Evolutionary conservation across 352 stramenopile genomes (phyloP).

Genomic region (Pythium dissotocum): DNA sequence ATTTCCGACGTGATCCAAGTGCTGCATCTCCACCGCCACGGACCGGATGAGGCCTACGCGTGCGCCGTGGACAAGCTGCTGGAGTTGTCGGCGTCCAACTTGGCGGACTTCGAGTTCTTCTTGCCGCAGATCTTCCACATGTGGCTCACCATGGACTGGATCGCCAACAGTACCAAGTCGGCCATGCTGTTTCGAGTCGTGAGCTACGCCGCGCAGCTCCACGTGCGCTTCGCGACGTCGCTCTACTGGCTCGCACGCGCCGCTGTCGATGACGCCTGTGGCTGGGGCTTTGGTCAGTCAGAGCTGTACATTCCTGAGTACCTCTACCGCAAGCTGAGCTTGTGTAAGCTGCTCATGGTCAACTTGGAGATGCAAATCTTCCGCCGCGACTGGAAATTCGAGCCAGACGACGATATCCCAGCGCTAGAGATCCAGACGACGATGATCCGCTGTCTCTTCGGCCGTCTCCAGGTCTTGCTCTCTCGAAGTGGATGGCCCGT

Average conservation of each 20-base stretch:
- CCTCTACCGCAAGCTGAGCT: slow-evolving; percentile 75
- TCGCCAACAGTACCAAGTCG: slow-evolving; percentile 72
- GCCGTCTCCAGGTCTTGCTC: slow-evolving; percentile 55
- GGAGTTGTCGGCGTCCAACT: slow-evolving; percentile 54
- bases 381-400: slow-evolving; percentile 57
- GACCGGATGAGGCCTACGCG: slow-evolving; percentile 72
- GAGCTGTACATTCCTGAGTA: slow-evolving; percentile 76
- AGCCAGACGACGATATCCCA: slow-evolving; percentile 62
- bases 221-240: slow-evolving; percentile 75
- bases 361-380: slow-evolving; percentile 85
- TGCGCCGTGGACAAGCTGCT: slow-evolving; percentile 73
- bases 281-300: slow-evolving; percentile 78
- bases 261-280: slow-evolving; percentile 77
- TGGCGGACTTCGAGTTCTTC: slow-evolving; percentile 87
- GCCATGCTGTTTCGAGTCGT: slow-evolving; percentile 75
- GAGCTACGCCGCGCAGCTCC: slow-evolving; percentile 66
- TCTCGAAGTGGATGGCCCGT: slow-evolving; percentile 1
- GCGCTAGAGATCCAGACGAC: slow-evolving; percentile 54
- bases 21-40: slow-evolving; percentile 77
- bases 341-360: slow-evolving; percentile 80
- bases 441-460: slow-evolving; percentile 70
- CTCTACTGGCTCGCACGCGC: slow-evolving; percentile 83
- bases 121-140: slow-evolving; percentile 83
- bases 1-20: slow-evolving; percentile 83
- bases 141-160: slow-evolving; percentile 82